A percentile compares a stretch with the other conserved stretches of the same genome.
Conservation (phyloP, 2,329 filamentous ascomycete species). For the Ophiostoma ips region DNA sequence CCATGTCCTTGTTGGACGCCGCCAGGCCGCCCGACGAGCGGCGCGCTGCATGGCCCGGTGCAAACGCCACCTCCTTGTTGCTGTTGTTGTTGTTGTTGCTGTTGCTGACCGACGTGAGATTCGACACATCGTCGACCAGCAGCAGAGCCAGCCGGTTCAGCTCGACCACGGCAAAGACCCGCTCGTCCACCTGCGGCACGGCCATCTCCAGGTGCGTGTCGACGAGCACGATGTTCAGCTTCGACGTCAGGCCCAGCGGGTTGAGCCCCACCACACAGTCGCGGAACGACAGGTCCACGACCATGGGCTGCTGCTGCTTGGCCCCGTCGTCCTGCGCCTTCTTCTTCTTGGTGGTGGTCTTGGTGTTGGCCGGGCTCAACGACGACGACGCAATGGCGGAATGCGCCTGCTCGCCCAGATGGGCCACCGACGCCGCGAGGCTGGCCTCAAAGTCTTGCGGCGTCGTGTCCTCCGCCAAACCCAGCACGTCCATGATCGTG, state of each 20-base stretch:
- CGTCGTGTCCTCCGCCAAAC: slow-evolving; percentile 51
- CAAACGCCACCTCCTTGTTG: slow-evolving; percentile 27
- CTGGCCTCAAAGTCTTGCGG: slow-evolving; percentile 61
- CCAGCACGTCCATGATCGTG: slow-evolving; percentile 66
- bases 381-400: slow-evolving; percentile 25
- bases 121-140: slow-evolving; percentile 59
- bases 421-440: slow-evolving; percentile 67
- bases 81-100: too few species aligned
- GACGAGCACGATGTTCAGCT: slow-evolving; percentile 63
- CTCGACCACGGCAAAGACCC: slow-evolving; percentile 49
- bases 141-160: slow-evolving; percentile 72
- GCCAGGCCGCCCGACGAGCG: slow-evolving; percentile 10
- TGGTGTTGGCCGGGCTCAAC: slow-evolving; percentile 13
- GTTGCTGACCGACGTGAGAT: slow-evolving; percentile 22
- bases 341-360: slow-evolving; percentile 14
- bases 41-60: slow-evolving; percentile 13
- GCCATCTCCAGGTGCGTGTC: slow-evolving; percentile 59
- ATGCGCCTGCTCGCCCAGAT: slow-evolving; percentile 52
- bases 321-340: slow-evolving; percentile 4
- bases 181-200: slow-evolving; percentile 46
- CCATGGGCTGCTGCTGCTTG: slow-evolving; percentile 51
- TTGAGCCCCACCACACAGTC: slow-evolving; percentile 79
- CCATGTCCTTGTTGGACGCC: slow-evolving; percentile 34
- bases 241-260: slow-evolving; percentile 60
- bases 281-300: slow-evolving; percentile 59